Evolutionary conservation across 1,284 basidiomycete genomes (phyloP), one percentile per base, ranked within the genome.

Genomic region (Neolentinus lepideus): DNA sequence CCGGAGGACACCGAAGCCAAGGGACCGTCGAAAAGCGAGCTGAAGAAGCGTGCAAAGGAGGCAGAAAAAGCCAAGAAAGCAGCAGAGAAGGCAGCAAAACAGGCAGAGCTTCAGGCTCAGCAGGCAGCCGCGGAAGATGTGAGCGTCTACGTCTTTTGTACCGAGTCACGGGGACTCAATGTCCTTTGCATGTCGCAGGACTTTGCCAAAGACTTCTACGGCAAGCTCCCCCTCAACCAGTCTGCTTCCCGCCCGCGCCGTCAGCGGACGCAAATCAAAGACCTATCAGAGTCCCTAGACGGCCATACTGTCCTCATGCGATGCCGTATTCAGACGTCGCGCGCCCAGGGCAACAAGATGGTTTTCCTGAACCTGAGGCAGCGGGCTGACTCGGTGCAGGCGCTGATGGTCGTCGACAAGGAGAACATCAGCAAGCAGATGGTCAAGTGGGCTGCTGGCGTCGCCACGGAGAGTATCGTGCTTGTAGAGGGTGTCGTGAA

Each of bases 351-450:
- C 69, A 83, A 77, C 74, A 99, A 96, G 76, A 94, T 98, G 82
- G 91, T 92, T 54, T 99, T 99, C 74, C 75, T 99, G 57, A 88
- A 87, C 65, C 80, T 99, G 59, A 90, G 97, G 57, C 94, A 99
- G 70, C 84, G 92, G 63, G 87, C 82, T 36, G 81, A 92, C 67
- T 92, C 95, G 1, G 86, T 99, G 3, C 97, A 99, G 71, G 94
- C 91, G 43, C 76, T 98, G 16, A 75, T 98, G 51, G 76, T 80
- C 43, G 84, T 90, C 50, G 77, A 90, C 35, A 84, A 87, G 22
- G 89, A 87, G 57, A 88, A 88, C 65, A 81, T 99, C 16, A 98
- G 94, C 61, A 97, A 95, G 71, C 94, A 97, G 71, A 99, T 99
- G 97, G 83, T 94, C 55, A 98, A 96, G 73, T 99, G 91, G 88